Evolutionary conservation across 2,329 filamentous ascomycete species (phyloP).

Genomic region (Hymenotorrendiella dingleyae): DNA sequence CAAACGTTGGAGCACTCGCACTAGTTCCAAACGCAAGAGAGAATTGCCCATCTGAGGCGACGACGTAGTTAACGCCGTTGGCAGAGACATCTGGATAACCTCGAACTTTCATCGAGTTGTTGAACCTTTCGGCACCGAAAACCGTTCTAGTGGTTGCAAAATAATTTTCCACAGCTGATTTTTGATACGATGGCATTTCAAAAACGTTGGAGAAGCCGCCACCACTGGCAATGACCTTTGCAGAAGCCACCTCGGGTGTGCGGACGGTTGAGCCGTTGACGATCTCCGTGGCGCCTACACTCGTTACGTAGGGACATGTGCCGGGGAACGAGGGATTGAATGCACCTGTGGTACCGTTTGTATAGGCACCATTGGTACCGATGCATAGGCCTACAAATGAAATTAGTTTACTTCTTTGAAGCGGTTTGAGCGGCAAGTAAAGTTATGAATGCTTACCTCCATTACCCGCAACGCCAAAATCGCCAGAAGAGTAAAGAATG

Average conservation of each 20-base stretch:
- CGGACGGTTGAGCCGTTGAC: conserved; percentile 30
- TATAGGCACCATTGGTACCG: conserved; percentile 30
- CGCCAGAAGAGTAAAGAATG: conserved; percentile 46
- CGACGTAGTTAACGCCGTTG: conserved; percentile 39
- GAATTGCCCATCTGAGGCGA: conserved; percentile 40
- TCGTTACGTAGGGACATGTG: conserved; percentile 44
- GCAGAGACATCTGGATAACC: conserved; percentile 44
- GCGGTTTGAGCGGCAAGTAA: too few species aligned
- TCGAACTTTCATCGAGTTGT: conserved; percentile 38
- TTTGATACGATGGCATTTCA: conserved; percentile 43
- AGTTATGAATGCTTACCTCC: too few species aligned
- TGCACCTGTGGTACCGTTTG: conserved; percentile 29
- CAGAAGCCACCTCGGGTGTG: conserved; percentile 39
- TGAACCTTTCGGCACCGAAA: conserved; percentile 38
- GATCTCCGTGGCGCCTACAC: conserved; percentile 46
- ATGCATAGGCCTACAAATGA: too few species aligned
- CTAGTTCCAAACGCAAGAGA: conserved; percentile 44
- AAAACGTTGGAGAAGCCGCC: conserved; percentile 61
- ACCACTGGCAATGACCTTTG: conserved; percentile 63
- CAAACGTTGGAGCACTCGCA: conserved; percentile 37
- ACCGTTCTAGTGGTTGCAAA: conserved; percentile 22
- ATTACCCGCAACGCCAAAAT: conserved; percentile 41
- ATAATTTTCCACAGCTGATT: conserved; percentile 24
- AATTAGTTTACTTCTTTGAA: too few species aligned
- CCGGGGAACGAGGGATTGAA: conserved; percentile 44